Evolutionary conservation across 768 basidiomycete genomes (phyloP), one percentile per base, ranked within the genome.

Genomic region (Suillus variegatus): DNA sequence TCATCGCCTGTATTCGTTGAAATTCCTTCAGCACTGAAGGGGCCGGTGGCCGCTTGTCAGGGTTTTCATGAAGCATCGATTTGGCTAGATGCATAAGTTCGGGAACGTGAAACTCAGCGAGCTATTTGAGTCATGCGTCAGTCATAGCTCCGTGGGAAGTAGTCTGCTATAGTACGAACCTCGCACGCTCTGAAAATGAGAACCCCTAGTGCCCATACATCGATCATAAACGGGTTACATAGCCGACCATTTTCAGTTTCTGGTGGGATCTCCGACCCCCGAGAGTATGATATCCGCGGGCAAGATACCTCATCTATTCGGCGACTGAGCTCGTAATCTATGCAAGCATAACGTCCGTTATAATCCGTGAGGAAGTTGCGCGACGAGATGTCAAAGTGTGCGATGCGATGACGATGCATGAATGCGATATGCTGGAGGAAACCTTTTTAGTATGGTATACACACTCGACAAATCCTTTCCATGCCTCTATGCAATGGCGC

Each of bases 301-400:
- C 71, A 69, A 25, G 74, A 64, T 4, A 71, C 52, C 46, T 74
- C 75, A 57, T 84, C 79, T 71, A 86, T 87, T 55, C 81, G 81
- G 22, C 82, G 85, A 71, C 89, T 90, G 16, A 85, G 73, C 73
- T 92, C 90, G 68, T 85, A 92, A 73, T 93, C 91, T 66, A 92
- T 92, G 70, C 83, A 91, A 0, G 89, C 89, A 73, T 86, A 92
- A 58, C 79, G 83, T 13, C 88, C 87, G 47, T 82, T 73, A 70
- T 84, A 85, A 73, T 92, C 84, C 20, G 89, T 88, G 62, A 93
- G 76, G 60, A 92, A 77, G 71, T 93, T 93, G 66, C 83, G 82
- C 43, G 88, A 69, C 12, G 89, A 91, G 55, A 92, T 88, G 71
- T 93, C 91, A 49, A 92, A 79, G 73, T 93, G 91, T 7, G 86